A percentile compares a stretch with the other conserved stretches of the same genome.
These are phyloP conservation scores for Sodiomyces alkalinus DNA, from an alignment of 2,329 filamentous ascomycete genomes.

Conservation along the genomic window DNA sequence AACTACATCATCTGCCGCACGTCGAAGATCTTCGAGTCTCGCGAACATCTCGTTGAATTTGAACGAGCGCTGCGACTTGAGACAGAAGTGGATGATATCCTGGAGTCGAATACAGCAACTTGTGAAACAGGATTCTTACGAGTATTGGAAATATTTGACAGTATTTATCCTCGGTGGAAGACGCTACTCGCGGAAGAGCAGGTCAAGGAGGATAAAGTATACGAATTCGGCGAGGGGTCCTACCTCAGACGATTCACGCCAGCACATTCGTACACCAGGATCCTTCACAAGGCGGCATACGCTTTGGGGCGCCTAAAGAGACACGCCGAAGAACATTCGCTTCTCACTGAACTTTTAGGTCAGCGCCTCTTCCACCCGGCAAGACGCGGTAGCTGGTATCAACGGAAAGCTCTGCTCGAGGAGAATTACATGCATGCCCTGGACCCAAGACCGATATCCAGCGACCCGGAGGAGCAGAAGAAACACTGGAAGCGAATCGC, in stretches of 20 bases:
- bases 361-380: slow-evolving; percentile 78
- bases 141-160: slow-evolving; percentile 57
- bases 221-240: slow-evolving; percentile 70
- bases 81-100: slow-evolving; percentile 61
- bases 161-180: slow-evolving; percentile 70
- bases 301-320: slow-evolving; percentile 72
- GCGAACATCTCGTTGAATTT: slow-evolving; percentile 67
- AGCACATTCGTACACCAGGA: slow-evolving; percentile 83
- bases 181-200: slow-evolving; percentile 57
- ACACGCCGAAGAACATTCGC: slow-evolving; percentile 57
- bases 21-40: slow-evolving; percentile 71
- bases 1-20: slow-evolving; percentile 83
- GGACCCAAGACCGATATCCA: slow-evolving; percentile 23
- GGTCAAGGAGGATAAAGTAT: slow-evolving; percentile 59
- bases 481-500: slow-evolving; percentile 72
- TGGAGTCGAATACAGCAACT: slow-evolving; percentile 64
- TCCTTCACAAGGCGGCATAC: slow-evolving; percentile 74
- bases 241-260: slow-evolving; percentile 85
- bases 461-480: slow-evolving; percentile 41
- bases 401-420: slow-evolving; percentile 83
- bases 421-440: slow-evolving; percentile 81
- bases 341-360: slow-evolving; percentile 59
- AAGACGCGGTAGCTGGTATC: slow-evolving; percentile 83
- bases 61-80: slow-evolving; percentile 76
- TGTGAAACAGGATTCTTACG: slow-evolving; percentile 48